Percentiles rank a stretch among this genome's conserved stretches.
phyloP scores from a whole-genome alignment of 2,329 filamentous ascomycete species.

The Colletotrichum lini region DNA sequence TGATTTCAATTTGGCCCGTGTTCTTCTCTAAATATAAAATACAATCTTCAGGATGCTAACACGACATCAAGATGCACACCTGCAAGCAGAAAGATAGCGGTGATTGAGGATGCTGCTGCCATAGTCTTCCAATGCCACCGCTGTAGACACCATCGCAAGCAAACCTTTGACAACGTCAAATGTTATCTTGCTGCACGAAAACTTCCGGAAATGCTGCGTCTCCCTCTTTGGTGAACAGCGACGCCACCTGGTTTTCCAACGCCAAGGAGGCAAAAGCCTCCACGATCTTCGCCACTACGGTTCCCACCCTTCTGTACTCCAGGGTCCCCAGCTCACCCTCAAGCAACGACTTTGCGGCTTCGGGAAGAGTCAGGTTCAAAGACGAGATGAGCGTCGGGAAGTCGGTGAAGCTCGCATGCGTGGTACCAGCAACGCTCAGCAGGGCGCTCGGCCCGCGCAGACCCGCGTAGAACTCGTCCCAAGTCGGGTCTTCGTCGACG shows the following conservation, averaged over 20 bases:
- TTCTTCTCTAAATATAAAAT: too few species aligned
- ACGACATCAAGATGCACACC: neutral
- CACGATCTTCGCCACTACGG: conserved; percentile 23
- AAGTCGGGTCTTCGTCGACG: conserved; percentile 49
- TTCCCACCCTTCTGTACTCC: conserved; percentile 12
- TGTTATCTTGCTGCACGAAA: neutral
- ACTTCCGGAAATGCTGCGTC: conserved; percentile 26
- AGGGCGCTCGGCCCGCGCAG: conserved; percentile 48
- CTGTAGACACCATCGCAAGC: neutral
- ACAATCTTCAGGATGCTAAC: too few species aligned
- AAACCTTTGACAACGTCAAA: neutral
- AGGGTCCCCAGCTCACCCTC: conserved; percentile 41
- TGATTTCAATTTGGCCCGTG: too few species aligned
- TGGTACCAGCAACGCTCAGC: conserved; percentile 45
- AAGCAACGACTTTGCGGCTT: conserved; percentile 15
- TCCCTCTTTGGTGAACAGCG: conserved; percentile 3
- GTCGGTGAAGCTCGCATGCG: conserved; percentile 53
- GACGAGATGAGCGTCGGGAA: conserved; percentile 47
- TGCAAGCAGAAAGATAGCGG: neutral
- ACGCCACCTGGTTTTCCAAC: neutral
- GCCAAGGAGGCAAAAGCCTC: conserved; percentile 23
- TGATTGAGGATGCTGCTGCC: neutral
- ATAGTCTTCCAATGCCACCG: too few species aligned
- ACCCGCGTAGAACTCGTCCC: conserved; percentile 49
- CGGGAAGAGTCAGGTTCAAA: conserved; percentile 45